Evolutionary conservation across 2,329 filamentous ascomycete species (phyloP), one percentile per base, ranked within the genome.

Genomic region (Beauveria sp.): DNA sequence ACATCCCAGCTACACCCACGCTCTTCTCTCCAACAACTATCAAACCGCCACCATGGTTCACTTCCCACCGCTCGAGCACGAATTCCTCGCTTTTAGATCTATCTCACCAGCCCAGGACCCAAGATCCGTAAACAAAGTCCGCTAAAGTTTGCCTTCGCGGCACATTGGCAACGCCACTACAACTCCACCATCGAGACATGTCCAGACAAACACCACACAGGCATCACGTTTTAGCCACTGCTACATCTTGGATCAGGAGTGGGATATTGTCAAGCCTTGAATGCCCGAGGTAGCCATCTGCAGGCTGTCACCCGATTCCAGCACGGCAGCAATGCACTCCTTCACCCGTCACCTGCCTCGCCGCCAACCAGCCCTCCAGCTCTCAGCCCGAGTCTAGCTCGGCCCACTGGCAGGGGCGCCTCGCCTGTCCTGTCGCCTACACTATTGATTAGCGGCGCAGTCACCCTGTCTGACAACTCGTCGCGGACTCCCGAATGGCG

Each of bases 151-250:
- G 46, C 42, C 54, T 16, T 57, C 54, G 46, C 54, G 22, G 26
- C 31, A 60, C 46, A 52, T 31, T 45, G 43, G 38, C 31, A 45
- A 52, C 57, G 57, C 57, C 57, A 60, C 57, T 22, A 14, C 34
- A 60, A 52, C 57, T 60, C 57, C 57, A 60, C 57, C 57, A 52
- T 42, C 57, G 38, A 48, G n/a, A 52, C 57, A 60, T 52, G 57
- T 43, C 57, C 57, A 60, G 57, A 51, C 57, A 60, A 52, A 60
- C 46, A 43, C 46, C 57, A 28, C 48, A 14, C 57, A 26, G 45
- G 8, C 48, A 52, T 60, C 57, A 60, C 57, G 57, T 60, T 60
- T 51, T 52, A 34, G 45, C 45, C 55, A 58, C 48, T 9, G 7
- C 38, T 22, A 26, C 48, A 51, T 43, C 48, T 42, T 52, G 46